A percentile compares a stretch with the other conserved stretches of the same genome.
These are phyloP conservation scores for Lobulomyces angularis DNA, from an alignment of 192 early-diverging fungal species.

Conservation along the genomic window DNA sequence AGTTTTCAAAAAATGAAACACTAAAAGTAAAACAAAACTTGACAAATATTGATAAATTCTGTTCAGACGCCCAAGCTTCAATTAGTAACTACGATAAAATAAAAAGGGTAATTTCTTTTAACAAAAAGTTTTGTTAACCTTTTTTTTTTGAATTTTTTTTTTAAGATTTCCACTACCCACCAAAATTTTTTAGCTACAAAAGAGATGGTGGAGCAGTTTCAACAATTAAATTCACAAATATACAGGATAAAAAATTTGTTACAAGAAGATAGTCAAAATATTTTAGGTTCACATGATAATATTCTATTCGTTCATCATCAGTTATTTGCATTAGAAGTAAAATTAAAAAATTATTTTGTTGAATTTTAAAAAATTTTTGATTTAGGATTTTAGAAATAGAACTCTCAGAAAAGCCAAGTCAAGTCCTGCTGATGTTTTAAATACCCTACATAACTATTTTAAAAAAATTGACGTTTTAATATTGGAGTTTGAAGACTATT, in stretches of 20 bases:
- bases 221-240: conserved; percentile 72
- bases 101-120: conserved; percentile 47
- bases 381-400: conserved; percentile 73
- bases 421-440: conserved; percentile 59
- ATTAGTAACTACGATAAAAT: conserved; percentile 86
- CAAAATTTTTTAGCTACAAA: conserved; percentile 89
- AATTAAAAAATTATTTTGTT: too few relatives aligned
- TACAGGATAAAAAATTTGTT: conserved; percentile 58
- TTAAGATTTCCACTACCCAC: conserved; percentile 78
- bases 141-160: not conserved
- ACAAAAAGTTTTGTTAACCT: not conserved
- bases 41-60: conserved; percentile 72
- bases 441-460: conserved; percentile 81
- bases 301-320: conserved; percentile 80
- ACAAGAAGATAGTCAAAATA: conserved; percentile 45
- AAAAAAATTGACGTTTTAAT: conserved; percentile 63
- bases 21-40: conserved; percentile 58
- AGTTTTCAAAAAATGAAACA: conserved; percentile 38
- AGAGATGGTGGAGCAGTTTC: conserved; percentile 74
- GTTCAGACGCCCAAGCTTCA: conserved; percentile 69
- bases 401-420: conserved; percentile 63
- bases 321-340: conserved; percentile 67
- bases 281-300: conserved; percentile 60
- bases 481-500: conserved; percentile 69
- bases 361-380: too few relatives aligned